These are phyloP conservation scores for Trichosporon sp. DNA, from an alignment of 1,284 basidiomycete species.

Conservation along the genomic window DNA sequence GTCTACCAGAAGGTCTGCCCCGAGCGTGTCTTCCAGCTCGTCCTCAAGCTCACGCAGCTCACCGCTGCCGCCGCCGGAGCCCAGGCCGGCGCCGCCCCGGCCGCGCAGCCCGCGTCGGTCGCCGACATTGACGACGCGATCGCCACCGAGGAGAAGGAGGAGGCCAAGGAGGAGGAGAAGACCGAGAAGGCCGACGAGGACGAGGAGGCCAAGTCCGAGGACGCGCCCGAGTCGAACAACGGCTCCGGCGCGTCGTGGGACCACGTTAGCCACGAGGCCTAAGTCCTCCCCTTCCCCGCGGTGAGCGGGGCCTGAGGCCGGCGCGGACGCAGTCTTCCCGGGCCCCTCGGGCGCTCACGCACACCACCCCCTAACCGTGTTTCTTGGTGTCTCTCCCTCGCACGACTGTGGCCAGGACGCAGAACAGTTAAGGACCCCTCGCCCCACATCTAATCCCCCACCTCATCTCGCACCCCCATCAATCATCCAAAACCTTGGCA, in stretches of 20 bases:
- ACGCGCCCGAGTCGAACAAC: slow-evolving; percentile 13
- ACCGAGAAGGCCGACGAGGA: slow-evolving; percentile 8
- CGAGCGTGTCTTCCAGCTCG: slow-evolving; percentile 77
- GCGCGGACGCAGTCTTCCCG: not conserved
- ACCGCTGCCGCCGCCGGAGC: slow-evolving; percentile 18
- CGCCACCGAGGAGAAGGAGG: slow-evolving; percentile 8
- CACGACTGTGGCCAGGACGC: not conserved
- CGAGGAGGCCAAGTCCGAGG: slow-evolving; percentile 9
- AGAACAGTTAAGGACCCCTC: not conserved
- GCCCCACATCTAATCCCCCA: not conserved
- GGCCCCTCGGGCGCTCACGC: not conserved
- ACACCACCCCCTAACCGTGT: not conserved
- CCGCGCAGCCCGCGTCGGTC: not conserved
- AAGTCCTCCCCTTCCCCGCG: not conserved
- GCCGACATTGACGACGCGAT: slow-evolving; percentile 10
- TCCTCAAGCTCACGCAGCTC: slow-evolving; percentile 70
- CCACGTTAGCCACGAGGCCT: slow-evolving; percentile 15
- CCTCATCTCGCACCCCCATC: not conserved
- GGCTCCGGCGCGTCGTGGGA: slow-evolving; percentile 22
- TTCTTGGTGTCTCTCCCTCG: not conserved
- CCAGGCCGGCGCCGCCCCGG: slow-evolving; percentile 7
- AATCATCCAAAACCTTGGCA: slow-evolving; percentile 3
- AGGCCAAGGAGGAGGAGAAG: slow-evolving; percentile 6
- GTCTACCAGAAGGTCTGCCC: slow-evolving; percentile 90
- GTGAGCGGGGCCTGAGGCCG: not conserved